Base-by-base conservation (phyloP, 306 rosid genomes). In the Ochetophila trinervis region DNA sequence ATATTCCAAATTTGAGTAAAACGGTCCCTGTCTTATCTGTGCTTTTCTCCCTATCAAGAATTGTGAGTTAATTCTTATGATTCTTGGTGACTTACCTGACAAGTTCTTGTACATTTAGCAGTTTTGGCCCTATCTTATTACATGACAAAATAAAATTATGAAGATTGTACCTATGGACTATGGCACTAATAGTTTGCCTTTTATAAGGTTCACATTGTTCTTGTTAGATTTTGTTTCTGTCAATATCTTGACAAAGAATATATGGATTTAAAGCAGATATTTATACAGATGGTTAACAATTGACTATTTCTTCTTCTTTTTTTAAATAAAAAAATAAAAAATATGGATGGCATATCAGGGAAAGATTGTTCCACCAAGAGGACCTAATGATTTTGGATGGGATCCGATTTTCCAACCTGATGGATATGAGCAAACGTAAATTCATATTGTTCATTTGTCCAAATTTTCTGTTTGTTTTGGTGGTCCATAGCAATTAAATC, bases 331-430 rank as follows among this genome's bases (percentile, higher is more conserved):
- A 27, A 27, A 27, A 27, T 27, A 27, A 1, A 27, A 1, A 27
- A 1, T 27, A 27, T 27, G 32, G 32, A 24, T 78, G 76, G 36
- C 58, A 47, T 76, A 27, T 47, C 23, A 90, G 96, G 97, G 99
- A 58, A 86, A 83, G 87, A 90, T 90, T 67, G 97, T 90, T 80
- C 84, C 75, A 44, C 73, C 94, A 21, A 86, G 97, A 76, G 99
- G 99, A 74, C 94, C 99, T 6, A 78, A 81, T 69, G 91, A 87
- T 83, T 93, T 93, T 48, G 97, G 98, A 74, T 93, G 98, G 96
- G 97, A 89, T 86, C 91, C 98, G 2, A 67, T 93, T 45, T 93
- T 93, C 69, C 96, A 90, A 70, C 99, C 97, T 0, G 87, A 93
- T 53, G 97, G 96, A 68, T 87, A 54, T 23, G 83, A 84, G 44